Percentiles rank a stretch among this genome's conserved stretches.
Evolutionary conservation across 495 filamentous ascomycete species (phyloP).

Genomic region (Rhypophila decipiens): DNA sequence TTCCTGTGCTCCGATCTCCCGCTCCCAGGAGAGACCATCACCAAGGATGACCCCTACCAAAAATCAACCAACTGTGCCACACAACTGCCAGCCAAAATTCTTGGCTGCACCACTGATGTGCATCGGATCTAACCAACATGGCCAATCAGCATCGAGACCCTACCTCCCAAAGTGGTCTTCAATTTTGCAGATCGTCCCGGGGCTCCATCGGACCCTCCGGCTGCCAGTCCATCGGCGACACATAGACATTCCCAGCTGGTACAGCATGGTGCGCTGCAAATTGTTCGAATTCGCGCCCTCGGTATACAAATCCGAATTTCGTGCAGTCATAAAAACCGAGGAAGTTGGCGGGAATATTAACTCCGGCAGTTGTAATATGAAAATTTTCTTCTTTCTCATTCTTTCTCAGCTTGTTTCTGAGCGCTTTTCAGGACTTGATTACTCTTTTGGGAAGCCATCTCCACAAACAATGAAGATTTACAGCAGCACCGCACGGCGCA

Average conservation of each 20-base stretch:
- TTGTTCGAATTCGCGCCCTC: too few relatives aligned
- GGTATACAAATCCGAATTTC: too few relatives aligned
- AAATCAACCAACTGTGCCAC: neutral
- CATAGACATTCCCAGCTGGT: neutral
- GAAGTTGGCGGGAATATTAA: too few relatives aligned
- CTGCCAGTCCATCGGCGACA: neutral
- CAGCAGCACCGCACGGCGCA: too few relatives aligned
- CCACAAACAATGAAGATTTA: too few relatives aligned
- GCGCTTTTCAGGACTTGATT: too few relatives aligned
- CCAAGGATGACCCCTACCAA: neutral
- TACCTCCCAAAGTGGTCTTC: neutral
- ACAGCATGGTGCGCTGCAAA: too few relatives aligned
- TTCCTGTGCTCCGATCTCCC: neutral
- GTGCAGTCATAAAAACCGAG: too few relatives aligned
- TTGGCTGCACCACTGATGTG: neutral
- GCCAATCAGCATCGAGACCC: neutral
- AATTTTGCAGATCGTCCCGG: neutral
- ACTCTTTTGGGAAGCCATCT: too few relatives aligned
- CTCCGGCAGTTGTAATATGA: too few relatives aligned
- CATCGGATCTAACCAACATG: neutral
- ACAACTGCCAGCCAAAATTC: neutral
- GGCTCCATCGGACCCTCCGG: slow-evolving; percentile 2
- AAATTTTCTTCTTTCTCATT: too few relatives aligned
- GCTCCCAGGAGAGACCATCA: neutral
- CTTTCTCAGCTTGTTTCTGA: too few relatives aligned